Conservation (phyloP, 176 grass and related monocot species). For the Tillandsia leiboldiana region DNA sequence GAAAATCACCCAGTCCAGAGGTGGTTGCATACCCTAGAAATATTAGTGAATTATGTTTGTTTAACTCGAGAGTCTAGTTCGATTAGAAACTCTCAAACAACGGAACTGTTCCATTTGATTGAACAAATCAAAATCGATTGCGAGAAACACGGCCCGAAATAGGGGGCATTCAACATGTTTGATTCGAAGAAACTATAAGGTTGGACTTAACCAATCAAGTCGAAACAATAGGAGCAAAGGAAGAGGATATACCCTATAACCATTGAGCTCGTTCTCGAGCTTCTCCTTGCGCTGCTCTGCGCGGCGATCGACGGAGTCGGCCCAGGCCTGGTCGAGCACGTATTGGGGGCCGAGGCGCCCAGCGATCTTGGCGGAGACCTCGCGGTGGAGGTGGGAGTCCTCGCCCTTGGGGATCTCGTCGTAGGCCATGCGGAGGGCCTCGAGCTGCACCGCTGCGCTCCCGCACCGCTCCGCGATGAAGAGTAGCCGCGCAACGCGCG, state of each 20-base stretch:
- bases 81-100: too few relatives aligned
- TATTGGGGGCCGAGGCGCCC: conserved; percentile 43
- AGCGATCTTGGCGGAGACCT: conserved; percentile 40
- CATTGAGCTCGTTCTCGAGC: conserved; percentile 93
- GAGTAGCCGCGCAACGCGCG: conserved; percentile 50
- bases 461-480: conserved; percentile 67
- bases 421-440: conserved; percentile 81
- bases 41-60: too few relatives aligned
- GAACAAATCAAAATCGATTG: too few relatives aligned
- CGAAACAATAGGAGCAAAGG: background rate
- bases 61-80: too few relatives aligned
- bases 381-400: conserved; percentile 50
- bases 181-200: too few relatives aligned
- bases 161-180: too few relatives aligned
- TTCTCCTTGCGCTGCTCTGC: conserved; percentile 67
- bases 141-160: too few relatives aligned
- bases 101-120: too few relatives aligned
- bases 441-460: conserved; percentile 51
- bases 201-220: background rate
- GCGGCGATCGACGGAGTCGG: conserved; percentile 41
- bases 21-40: too few relatives aligned
- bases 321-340: conserved; percentile 53
- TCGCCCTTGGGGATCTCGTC: conserved; percentile 66
- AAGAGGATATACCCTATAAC: conserved; percentile 46
- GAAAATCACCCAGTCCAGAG: too few relatives aligned